Conservation (phyloP, 73 alveolate genomes). For the Paramecium biaurelia region DNA sequence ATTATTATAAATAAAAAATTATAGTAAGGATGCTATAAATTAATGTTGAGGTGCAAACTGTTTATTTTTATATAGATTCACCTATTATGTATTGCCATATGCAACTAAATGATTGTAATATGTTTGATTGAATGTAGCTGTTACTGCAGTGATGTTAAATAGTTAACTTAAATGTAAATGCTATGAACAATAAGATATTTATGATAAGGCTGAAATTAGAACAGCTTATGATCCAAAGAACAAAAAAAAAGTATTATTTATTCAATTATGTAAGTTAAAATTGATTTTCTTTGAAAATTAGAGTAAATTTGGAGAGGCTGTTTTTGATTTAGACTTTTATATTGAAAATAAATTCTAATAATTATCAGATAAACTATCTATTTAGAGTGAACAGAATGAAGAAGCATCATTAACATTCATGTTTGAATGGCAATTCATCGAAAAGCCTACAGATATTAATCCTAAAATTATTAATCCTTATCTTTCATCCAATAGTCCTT, state of each 20-base stretch:
- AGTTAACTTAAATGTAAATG: background rate
- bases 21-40: background rate
- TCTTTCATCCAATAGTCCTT: background rate
- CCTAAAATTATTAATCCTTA: background rate
- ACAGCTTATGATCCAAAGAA: background rate
- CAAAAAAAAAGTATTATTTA: background rate
- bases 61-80: background rate
- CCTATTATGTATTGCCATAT: background rate
- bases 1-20: background rate
- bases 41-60: background rate
- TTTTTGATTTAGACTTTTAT: background rate
- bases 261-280: background rate
- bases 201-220: background rate
- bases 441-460: background rate
- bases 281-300: background rate
- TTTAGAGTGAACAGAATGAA: background rate
- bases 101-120: background rate
- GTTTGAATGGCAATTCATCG: background rate
- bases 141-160: background rate
- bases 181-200: background rate
- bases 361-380: background rate
- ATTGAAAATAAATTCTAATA: background rate
- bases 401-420: background rate
- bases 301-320: constrained; percentile 5
- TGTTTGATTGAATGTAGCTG: background rate